phyloP scores from a whole-genome alignment of 768 basidiomycete species.

The Russula sp. region DNA sequence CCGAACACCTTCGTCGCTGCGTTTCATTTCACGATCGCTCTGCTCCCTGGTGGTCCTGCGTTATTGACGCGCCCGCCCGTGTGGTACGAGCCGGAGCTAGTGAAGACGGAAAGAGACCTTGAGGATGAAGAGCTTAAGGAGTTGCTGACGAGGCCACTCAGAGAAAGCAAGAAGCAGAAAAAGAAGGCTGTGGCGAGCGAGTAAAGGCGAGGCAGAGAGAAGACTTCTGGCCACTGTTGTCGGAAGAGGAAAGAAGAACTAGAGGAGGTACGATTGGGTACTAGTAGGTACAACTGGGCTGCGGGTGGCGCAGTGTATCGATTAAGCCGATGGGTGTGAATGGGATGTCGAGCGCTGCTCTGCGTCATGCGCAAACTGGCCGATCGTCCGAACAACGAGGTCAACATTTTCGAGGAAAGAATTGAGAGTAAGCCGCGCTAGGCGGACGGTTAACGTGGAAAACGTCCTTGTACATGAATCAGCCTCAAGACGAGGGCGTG shows the following conservation, averaged over 20 bases:
- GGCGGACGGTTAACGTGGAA: constrained; percentile 71
- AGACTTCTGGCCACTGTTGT: constrained; percentile 3
- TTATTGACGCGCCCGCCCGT: constrained; percentile 82
- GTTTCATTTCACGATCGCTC: constrained; percentile 96
- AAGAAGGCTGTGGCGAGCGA: constrained; percentile 70
- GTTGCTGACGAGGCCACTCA: constrained; percentile 67
- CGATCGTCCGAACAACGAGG: constrained; percentile 74
- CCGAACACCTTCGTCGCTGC: constrained; percentile 82
- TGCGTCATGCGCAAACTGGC: constrained; percentile 71
- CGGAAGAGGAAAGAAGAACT: constrained; percentile 21
- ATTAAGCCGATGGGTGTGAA: constrained; percentile 15
- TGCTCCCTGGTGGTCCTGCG: constrained; percentile 82
- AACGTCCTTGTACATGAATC: constrained; percentile 46
- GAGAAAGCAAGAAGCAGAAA: constrained; percentile 89
- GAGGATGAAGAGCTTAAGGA: constrained; percentile 83
- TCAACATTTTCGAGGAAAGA: constrained; percentile 88
- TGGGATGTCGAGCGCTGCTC: constrained; percentile 25
- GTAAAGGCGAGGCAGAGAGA: constrained; percentile 42
- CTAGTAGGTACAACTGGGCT: constrained; percentile 20
- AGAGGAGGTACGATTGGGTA: constrained; percentile 24
- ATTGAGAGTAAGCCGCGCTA: constrained; percentile 81
- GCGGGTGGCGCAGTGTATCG: constrained; percentile 17
- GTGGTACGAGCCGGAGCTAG: constrained; percentile 91
- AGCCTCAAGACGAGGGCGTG: constrained; percentile 13
- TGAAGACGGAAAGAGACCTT: constrained; percentile 85